Base-by-base conservation (phyloP, 345 rosid species). In the Sisymbrium irio region DNA sequence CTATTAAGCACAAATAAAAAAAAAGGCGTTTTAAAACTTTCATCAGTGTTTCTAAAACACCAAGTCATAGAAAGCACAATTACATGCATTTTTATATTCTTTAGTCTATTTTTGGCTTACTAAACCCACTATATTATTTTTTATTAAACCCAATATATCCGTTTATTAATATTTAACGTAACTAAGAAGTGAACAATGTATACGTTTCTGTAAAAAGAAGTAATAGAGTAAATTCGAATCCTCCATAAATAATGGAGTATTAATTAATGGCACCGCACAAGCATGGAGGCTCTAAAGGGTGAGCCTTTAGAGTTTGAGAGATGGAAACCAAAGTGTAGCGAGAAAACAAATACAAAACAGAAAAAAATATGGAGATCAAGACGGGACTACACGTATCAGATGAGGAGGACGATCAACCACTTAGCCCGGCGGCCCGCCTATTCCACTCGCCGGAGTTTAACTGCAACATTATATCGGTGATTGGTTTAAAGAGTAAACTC, bases 401-500 rank as follows among this genome's bases (percentile, higher is more conserved):
- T 14, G 60, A 59, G 4, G 33, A 49, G 15, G 77, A 77, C 3
- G 87, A 73, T 17, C 85, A 82, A 71, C 81, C 85, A 7, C 63
- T 86, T 32, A 88, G 93, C 55, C 91, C 93, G 22, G 56, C 85
- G 22, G 81, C 93, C 27, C 81, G 86, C 45, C 46, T 83, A 54
- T 89, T 83, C 19, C 86, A 87, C 44, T 71, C 82, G 9, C 88
- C 86, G 12, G 71, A 74, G 62, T 82, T 85, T 72, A 86, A 85
- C 41, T 72, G 83, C 3, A 76, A 84, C 53, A 64, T 89, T 10
- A 74, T 89, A 9, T 75, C 83, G 32, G 71, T 85, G 28, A 65
- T 86, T 65, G 93, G 96, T 0, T 46, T 75, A 73, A 84, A 82
- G 51, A 83, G 73, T 0, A 56, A 37, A 27, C 35, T 93, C 51